Evolutionary conservation across 2,329 filamentous ascomycete genomes (phyloP), one percentile per base, ranked within the genome.

Genomic region (Claviceps citrina): DNA sequence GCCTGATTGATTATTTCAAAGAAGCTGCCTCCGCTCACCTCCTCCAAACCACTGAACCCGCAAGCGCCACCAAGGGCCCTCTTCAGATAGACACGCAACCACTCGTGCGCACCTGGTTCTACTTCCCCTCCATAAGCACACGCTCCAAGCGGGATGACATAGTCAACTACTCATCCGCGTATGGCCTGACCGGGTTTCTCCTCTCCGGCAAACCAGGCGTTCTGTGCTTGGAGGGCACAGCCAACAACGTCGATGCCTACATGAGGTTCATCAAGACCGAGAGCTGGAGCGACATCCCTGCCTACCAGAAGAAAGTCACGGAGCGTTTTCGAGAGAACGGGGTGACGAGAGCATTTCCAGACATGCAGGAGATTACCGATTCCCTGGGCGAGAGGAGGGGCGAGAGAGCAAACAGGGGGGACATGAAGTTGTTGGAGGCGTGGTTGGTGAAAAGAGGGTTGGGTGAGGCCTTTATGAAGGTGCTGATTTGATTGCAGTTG

Each of bases 201-300:
- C 58, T 73, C 13, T 73, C 73, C 0, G 73, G 73, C 0, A 78
- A 78, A 44, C 73, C 73, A 0, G 73, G 73, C 2, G 56, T 66
- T 1, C 45, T 73, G 2, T 73, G 69, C 39, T 55, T 73, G 0
- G 70, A 73, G 49, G 70, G 70, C 7, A 51, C 40, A 0, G 67
- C 69, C 0, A 36, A 48, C 7, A 51, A 59, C 20, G 64, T 77
- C 2, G 72, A 77, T 41, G 65, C 64, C 8, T 77, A 74, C 47
- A 77, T 77, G 73, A 68, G 63, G 22, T 76, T 71, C 42, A 76
- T 77, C 56, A 76, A 76, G 54, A 76, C 71, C 5, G 68, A 76
- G 47, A 73, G 69, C 39, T 77, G 73, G 73, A 67, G 71, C 0
- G 73, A 77, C 51, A 76, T 77, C 5, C 73, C 73, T 0, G 63